Conservation (phyloP, 2,329 filamentous ascomycete genomes). For the Magnaporthiopsis incrustans region DNA sequence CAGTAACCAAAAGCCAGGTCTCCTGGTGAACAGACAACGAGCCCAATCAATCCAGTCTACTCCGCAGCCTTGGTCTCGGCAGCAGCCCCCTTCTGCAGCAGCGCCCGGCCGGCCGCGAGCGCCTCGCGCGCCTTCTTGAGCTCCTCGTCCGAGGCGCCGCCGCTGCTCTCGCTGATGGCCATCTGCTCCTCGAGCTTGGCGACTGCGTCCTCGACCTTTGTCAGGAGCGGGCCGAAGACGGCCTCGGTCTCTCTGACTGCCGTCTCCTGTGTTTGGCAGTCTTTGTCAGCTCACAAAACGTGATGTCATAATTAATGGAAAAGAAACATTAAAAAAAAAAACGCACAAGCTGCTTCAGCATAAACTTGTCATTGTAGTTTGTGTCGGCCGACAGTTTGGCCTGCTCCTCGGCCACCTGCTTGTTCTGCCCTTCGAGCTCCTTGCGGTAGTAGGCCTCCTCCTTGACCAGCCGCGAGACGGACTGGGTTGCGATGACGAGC, state of each 20-base stretch:
- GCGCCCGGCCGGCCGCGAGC: slow-evolving; percentile 38
- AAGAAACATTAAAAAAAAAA: neutral
- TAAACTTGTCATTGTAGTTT: slow-evolving; percentile 69
- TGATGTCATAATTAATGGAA: neutral
- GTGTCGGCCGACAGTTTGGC: slow-evolving; percentile 42
- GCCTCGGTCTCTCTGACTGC: slow-evolving; percentile 83
- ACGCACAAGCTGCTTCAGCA: slow-evolving; percentile 78
- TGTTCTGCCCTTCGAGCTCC: slow-evolving; percentile 69
- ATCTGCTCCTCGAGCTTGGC: slow-evolving; percentile 69
- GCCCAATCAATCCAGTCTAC: slow-evolving; percentile 11
- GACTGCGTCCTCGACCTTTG: slow-evolving; percentile 64
- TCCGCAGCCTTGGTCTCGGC: slow-evolving; percentile 13
- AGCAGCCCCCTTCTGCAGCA: slow-evolving; percentile 8
- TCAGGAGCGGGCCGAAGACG: slow-evolving; percentile 64
- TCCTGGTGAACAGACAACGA: neutral
- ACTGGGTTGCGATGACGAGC: slow-evolving; percentile 70
- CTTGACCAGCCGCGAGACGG: slow-evolving; percentile 78
- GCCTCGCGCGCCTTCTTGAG: slow-evolving; percentile 47
- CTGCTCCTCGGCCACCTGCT: slow-evolving; percentile 54
- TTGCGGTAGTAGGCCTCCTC: slow-evolving; percentile 87
- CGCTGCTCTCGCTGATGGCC: slow-evolving; percentile 49
- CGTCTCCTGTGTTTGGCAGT: slow-evolving; percentile 47
- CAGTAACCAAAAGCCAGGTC: neutral
- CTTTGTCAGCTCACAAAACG: neutral
- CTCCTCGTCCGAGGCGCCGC: slow-evolving; percentile 37